Percentiles rank a stretch among this genome's conserved stretches.
Evolutionary conservation across 805 yeast genomes (phyloP).

Genomic region (Candida manassasensis): DNA sequence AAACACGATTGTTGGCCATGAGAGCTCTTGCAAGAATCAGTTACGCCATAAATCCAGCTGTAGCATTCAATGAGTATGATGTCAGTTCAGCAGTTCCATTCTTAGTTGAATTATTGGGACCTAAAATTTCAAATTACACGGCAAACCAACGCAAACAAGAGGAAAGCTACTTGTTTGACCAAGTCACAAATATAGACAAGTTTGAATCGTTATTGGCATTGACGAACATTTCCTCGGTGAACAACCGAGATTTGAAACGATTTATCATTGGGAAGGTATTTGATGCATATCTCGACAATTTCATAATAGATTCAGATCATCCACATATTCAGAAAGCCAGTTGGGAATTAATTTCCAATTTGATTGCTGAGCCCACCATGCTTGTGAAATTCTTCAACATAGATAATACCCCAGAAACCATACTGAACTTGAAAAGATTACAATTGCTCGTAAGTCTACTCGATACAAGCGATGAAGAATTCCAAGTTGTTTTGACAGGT

Average conservation of each 20-base stretch:
- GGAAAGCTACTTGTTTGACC: constrained; percentile 22
- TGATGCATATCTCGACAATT: constrained; percentile 43
- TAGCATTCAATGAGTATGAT: constrained; percentile 38
- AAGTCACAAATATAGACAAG: constrained; percentile 36
- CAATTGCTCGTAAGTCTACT: constrained; percentile 28
- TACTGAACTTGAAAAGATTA: constrained; percentile 25
- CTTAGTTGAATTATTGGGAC: constrained; percentile 43
- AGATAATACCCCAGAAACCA: constrained; percentile 18
- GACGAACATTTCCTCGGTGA: constrained; percentile 58
- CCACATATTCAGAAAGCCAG: constrained; percentile 51
- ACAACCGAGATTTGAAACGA: constrained; percentile 34
- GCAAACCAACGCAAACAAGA: constrained; percentile 7
- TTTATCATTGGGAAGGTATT: constrained; percentile 40
- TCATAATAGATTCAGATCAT: constrained; percentile 32
- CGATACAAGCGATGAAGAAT: constrained; percentile 24
- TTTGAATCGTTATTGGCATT: constrained; percentile 59
- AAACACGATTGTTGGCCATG: constrained; percentile 29
- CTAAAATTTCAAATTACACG: constrained; percentile 18
- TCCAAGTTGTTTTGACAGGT: constrained; percentile 33
- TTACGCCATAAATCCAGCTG: constrained; percentile 38
- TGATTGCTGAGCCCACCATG: constrained; percentile 38
- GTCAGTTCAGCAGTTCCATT: constrained; percentile 43
- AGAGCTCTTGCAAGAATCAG: constrained; percentile 42
- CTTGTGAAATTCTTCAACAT: constrained; percentile 59
- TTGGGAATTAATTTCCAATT: constrained; percentile 61